Evolutionary conservation across 1,284 basidiomycete species (phyloP).

Genomic region (Coniophora puteana): DNA sequence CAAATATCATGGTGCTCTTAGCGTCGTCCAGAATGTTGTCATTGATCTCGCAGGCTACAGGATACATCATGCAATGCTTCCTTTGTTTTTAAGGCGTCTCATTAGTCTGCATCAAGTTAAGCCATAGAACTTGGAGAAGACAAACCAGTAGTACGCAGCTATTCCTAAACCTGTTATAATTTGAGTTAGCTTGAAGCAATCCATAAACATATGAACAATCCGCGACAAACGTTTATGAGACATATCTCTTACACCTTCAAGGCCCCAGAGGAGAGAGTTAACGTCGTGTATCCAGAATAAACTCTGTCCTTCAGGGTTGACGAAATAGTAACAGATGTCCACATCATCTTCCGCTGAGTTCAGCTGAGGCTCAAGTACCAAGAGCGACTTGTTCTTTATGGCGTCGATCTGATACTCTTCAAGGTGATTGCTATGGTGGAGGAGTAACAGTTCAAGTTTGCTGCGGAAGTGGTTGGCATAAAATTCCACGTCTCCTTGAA

Average conservation of each 20-base stretch:
- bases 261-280: slow-evolving; percentile 13
- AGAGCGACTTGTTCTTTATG: too few species aligned
- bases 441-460: neutral
- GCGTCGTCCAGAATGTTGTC: slow-evolving; percentile 35
- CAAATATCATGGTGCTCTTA: slow-evolving; percentile 40
- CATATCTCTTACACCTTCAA: slow-evolving; percentile 10
- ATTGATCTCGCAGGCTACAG: slow-evolving; percentile 30
- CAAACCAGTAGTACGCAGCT: slow-evolving; percentile 46
- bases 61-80: slow-evolving; percentile 46
- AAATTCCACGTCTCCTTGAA: neutral
- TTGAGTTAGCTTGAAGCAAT: neutral
- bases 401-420: slow-evolving; percentile 7
- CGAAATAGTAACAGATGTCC: neutral
- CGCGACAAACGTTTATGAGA: slow-evolving; percentile 12
- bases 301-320: neutral
- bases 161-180: slow-evolving; percentile 38
- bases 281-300: slow-evolving; percentile 10
- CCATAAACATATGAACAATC: neutral
- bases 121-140: slow-evolving; percentile 28
- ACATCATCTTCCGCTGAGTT: neutral
- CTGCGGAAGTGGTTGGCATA: neutral
- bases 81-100: too few species aligned
- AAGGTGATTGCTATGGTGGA: slow-evolving; percentile 4
- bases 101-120: neutral
- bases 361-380: neutral